phyloP scores from a whole-genome alignment of 805 yeast genomes.

The Schwanniomyces pseudopolymorphus region DNA sequence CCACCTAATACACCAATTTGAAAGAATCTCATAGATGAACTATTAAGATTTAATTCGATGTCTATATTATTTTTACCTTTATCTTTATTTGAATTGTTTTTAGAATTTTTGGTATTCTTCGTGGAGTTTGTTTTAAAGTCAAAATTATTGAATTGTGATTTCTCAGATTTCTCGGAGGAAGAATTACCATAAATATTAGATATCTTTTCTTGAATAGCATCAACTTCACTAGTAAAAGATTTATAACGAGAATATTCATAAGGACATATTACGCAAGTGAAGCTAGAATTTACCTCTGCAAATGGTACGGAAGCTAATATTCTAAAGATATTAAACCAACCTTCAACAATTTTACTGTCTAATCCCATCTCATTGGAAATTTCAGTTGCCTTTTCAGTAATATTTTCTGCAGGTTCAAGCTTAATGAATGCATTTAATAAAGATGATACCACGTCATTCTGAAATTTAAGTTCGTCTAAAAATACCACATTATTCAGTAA shows the following conservation, averaged over 20 bases:
- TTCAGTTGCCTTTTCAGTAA: slow-evolving; percentile 5
- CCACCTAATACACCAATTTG: slow-evolving; percentile 34
- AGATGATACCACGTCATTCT: slow-evolving; percentile 21
- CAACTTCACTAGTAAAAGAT: slow-evolving; percentile 10
- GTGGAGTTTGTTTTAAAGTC: slow-evolving; percentile 2
- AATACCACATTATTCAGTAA: slow-evolving; percentile 24
- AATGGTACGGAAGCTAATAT: slow-evolving; percentile 25
- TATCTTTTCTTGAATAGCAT: slow-evolving; percentile 7
- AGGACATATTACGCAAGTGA: slow-evolving; percentile 29
- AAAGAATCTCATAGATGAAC: slow-evolving; percentile 24
- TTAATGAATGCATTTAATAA: slow-evolving; percentile 17
- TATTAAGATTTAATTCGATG: slow-evolving; percentile 23
- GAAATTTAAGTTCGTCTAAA: slow-evolving; percentile 27
- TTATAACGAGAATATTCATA: slow-evolving; percentile 21
- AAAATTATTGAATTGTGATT: slow-evolving; percentile 7
- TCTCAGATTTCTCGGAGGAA: neutral
- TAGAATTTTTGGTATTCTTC: slow-evolving; percentile 7
- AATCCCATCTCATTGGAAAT: slow-evolving; percentile 14
- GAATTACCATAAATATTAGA: slow-evolving; percentile 5
- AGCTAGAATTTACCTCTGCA: slow-evolving; percentile 15
- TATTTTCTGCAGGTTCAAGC: slow-evolving; percentile 14
- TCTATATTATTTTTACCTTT: slow-evolving; percentile 14
- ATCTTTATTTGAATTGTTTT: slow-evolving; percentile 12
- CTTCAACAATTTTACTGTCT: slow-evolving; percentile 13
- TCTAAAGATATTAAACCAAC: slow-evolving; percentile 33